These are phyloP conservation scores for Tubosaeta brunneosetosa DNA, from an alignment of 768 basidiomycete species.

Conservation along the genomic window DNA sequence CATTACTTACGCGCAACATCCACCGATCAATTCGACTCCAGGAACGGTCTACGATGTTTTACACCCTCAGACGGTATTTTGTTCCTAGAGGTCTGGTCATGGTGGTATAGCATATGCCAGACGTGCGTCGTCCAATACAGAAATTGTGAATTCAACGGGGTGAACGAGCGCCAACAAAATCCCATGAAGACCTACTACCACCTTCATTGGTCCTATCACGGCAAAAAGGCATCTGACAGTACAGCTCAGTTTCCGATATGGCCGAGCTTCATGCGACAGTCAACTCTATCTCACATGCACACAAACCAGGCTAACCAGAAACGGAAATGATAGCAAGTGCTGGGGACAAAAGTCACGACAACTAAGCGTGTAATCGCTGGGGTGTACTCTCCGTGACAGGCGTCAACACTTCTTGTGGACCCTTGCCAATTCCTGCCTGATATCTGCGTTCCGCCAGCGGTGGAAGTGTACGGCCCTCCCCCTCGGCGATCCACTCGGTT, in stretches of 20 bases:
- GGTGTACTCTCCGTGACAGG: background rate
- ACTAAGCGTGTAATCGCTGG: slow-evolving; percentile 8
- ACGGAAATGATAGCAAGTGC: background rate
- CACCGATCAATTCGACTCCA: background rate
- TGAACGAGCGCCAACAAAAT: too few species aligned
- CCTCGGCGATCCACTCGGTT: slow-evolving; percentile 23
- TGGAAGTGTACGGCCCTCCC: slow-evolving; percentile 21
- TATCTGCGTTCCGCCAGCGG: slow-evolving; percentile 14
- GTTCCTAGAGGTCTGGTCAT: too few species aligned
- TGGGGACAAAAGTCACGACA: slow-evolving; percentile 2
- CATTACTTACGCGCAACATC: background rate
- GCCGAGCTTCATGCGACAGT: background rate
- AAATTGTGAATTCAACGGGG: too few species aligned
- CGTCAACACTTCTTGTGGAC: background rate
- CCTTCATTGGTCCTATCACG: too few species aligned
- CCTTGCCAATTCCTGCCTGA: slow-evolving; percentile 7
- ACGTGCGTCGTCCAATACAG: too few species aligned
- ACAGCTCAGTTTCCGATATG: slow-evolving; percentile 5
- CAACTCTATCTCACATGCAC: background rate
- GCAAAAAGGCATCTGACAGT: background rate
- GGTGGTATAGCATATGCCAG: too few species aligned
- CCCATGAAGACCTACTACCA: too few species aligned
- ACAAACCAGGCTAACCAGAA: background rate
- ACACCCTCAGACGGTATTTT: background rate
- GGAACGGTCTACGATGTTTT: background rate